Base-by-base conservation (phyloP, 192 early-diverging fungal species). In the Funneliformis mosseae region DNA sequence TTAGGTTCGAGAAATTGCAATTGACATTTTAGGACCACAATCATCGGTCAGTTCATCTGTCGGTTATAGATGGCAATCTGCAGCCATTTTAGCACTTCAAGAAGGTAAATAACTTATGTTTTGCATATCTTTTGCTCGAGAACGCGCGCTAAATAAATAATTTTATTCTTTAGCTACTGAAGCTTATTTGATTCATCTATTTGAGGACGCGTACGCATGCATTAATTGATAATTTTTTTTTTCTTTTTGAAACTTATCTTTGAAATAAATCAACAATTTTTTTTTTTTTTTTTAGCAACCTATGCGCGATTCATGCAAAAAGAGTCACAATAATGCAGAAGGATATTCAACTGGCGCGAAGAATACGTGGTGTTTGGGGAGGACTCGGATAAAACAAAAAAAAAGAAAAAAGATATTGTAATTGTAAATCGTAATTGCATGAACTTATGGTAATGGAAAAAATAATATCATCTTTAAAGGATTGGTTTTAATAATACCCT, bases 221-320 rank as follows among this genome's bases (percentile, higher is more conserved):
- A 67, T 62, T 73, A 83, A 86, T 33, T 50, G 42, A 25, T 25
- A 64, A 27, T 10, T 23, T 23, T 41, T 16, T 42, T 27, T 18
- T 62, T 18, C 14, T 21, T 50, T 25, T 33, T 0, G 3, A 23
- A 50, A 18, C 38, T 48, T 27, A 81, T 50, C 5, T 38, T n/a
- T n/a, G 33, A 33, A 66, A 42, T 23, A 75, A 25, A 46, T 42
- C 60, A 12, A n/a, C n/a, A n/a, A n/a, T n/a, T n/a, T n/a, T n/a
- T 27, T 50, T 8, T 14, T 38, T 59, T 9, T 64, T 48, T 21
- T 80, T 18, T 72, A 93, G 92, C 27, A 97, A 97, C 81, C 85
- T 97, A 33, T 96, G 95, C 73, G 96, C 96, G 0, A 93, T 97
- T 74, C 96, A 97, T 76, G 96, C 95, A n/a, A 96, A 96, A 82